These are phyloP conservation scores for Gleditsia sinensis DNA, from an alignment of 306 rosid species.

Conservation along the genomic window DNA sequence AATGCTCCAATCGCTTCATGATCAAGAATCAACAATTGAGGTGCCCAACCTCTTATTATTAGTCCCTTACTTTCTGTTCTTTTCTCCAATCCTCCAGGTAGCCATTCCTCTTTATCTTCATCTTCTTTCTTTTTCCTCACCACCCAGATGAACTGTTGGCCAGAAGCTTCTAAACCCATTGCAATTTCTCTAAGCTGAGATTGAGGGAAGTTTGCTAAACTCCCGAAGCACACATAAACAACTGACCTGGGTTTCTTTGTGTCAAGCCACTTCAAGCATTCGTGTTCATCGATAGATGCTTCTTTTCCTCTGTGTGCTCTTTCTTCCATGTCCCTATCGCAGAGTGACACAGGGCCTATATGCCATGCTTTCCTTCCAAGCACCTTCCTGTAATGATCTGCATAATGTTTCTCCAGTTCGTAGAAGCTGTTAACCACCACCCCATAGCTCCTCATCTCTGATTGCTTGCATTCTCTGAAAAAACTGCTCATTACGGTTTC, in stretches of 20 bases:
- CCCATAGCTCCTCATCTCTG: constrained; percentile 38
- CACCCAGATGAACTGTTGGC: constrained; percentile 37
- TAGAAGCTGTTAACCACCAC: constrained; percentile 53
- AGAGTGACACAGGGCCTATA: constrained; percentile 54
- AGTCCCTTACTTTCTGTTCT: constrained; percentile 13
- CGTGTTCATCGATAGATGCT: background rate
- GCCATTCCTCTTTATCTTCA: background rate
- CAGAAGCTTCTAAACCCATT: constrained; percentile 25
- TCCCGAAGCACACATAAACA: constrained; percentile 40
- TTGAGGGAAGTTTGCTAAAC: background rate
- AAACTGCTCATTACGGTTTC: background rate
- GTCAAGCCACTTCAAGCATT: constrained; percentile 38
- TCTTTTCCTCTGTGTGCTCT: constrained; percentile 26
- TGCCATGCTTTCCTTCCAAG: constrained; percentile 50
- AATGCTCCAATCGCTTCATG: constrained; percentile 15
- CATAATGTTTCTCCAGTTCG: constrained; percentile 53
- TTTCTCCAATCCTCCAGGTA: constrained; percentile 2
- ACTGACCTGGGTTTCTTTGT: constrained; percentile 30
- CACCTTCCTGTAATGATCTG: constrained; percentile 37
- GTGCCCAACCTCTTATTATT: constrained; percentile 21
- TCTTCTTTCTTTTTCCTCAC: background rate
- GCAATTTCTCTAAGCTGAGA: constrained; percentile 41
- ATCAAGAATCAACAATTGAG: constrained; percentile 14
- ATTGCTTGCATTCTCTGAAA: background rate
- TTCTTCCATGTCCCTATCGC: background rate